Percentiles rank a stretch among this genome's conserved stretches.
phyloP scores from a whole-genome alignment of 129 eudicot species.

The Flaveria ramosissima region DNA sequence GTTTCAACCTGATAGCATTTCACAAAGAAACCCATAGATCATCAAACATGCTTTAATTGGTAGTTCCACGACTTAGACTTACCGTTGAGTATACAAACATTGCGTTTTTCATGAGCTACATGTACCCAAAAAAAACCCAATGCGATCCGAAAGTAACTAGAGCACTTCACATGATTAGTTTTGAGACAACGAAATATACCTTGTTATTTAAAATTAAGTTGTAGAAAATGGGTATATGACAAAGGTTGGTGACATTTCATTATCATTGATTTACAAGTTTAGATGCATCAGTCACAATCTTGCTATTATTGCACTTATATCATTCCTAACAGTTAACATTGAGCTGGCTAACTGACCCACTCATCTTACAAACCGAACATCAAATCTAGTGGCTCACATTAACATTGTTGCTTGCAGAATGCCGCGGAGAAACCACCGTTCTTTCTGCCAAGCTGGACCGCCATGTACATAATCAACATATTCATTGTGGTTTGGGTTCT shows the following conservation, averaged over 20 bases:
- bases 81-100: neutral
- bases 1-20: neutral
- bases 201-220: constrained; percentile 3
- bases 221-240: constrained; percentile 28
- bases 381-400: neutral
- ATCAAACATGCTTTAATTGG: neutral
- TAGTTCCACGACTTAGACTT: neutral
- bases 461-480: constrained; percentile 55
- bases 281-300: constrained; percentile 29
- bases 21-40: neutral
- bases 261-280: constrained; percentile 31
- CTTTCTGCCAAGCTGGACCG: constrained; percentile 74
- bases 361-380: constrained; percentile 26
- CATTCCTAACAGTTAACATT: constrained; percentile 6
- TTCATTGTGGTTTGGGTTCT: constrained; percentile 66
- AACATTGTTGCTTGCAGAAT: constrained; percentile 46
- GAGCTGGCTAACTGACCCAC: constrained; percentile 41
- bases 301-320: constrained; percentile 36
- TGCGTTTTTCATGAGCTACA: neutral
- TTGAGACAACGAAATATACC: constrained; percentile 33
- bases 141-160: constrained; percentile 16
- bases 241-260: constrained; percentile 44
- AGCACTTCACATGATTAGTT: constrained; percentile 33
- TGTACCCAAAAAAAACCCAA: constrained; percentile 16
- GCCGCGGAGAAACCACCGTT: constrained; percentile 78